Evolutionary conservation across 148 eudicot genomes (phyloP), one percentile per base, ranked within the genome.

Genomic region (Spergularia bocconei): DNA sequence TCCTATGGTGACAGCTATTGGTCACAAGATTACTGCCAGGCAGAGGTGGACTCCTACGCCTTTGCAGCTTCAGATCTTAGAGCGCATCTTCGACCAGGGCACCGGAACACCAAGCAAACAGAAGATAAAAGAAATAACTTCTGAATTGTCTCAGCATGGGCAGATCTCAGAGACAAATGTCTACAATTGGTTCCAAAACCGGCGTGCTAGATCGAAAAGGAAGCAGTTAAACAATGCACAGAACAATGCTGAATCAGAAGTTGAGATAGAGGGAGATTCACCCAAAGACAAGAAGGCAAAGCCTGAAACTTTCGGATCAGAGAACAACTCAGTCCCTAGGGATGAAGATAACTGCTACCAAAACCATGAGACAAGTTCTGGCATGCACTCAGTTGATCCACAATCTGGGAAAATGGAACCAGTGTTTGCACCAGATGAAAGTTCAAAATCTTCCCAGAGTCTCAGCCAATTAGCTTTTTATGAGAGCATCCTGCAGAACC

Each of bases 1-100:
- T 75, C 98, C 96, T 23, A 71, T 92, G 62, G 84, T 92, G 72
- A 83, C 94, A 56, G 86, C 89, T 52, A 84, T 79, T 58, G 93
- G 93, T 10, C 93, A 89, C 81, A 91, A 87, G 70, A 86, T 89
- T 68, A 79, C 89, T 39, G 89, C 91, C 51, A 83, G 96, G 73
- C 98, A 91, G 80, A 79, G 98, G 51, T 93, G 98, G 98, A 89
- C 96, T 33, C 98, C 98, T 48, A 89, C 96, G 2, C 91, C 98
- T 0, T 83, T 85, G 71, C 98, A 93, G 71, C 96, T 93, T 79
- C 96, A 91, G 83, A 91, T 85, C 73, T 89, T 93, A 1, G 98
- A 93, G 80, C 90, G 91, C 44, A 86, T 93, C 73, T 93, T 93
- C 74, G 91, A 93, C 64, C 89, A 91, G 78, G 98, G 91, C 65